Evolutionary conservation across 2,329 filamentous ascomycete genomes (phyloP), one percentile per base, ranked within the genome.

Genomic region (Parascedosporium putredinis): DNA sequence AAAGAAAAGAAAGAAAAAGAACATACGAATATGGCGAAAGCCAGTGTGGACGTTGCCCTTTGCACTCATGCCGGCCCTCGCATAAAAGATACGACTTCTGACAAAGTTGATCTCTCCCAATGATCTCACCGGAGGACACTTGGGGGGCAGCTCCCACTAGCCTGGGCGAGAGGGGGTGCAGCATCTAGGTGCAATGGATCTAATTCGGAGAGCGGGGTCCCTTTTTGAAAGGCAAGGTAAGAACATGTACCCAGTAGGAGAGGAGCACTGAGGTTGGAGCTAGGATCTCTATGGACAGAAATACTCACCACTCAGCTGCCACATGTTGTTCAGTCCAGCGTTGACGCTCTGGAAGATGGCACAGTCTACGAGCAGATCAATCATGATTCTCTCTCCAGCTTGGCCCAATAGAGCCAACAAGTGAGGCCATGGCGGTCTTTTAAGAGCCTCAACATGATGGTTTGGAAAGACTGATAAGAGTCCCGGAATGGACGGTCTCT

Each of bases 71-170:
- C 78, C 75, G 18, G 88, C 79, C 57, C 81, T 82, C 20, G 86
- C 84, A 65, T 96, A 97, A 46, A 97, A 74, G 72, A 96, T 94
- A 18, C 88, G 81, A 59, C 79, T 88, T 52, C 90, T 82, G 44
- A 90, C 79, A 58, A 98, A 84, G 1, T 72, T 68, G 51, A 97
- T 88, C 14, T 80, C 76, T 36, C 76, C 76, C 8, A 73, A 70
- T 14, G 65, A 61, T 44, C 49, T 53, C 2, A 38, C 25, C 7
- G 43, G 29, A 3, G 34, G 25, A n/a, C 25, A 51, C 14, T 33
- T 50, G 18, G 14, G 43, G n/a, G n/a, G n/a, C n/a, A n/a, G n/a
- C n/a, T n/a, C n/a, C n/a, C n/a, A n/a, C n/a, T n/a, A n/a, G n/a
- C n/a, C n/a, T n/a, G n/a, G n/a, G n/a, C n/a, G n/a, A n/a, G n/a